Conservation (phyloP, 345 rosid species). For the Geranium rotundifolium region DNA sequence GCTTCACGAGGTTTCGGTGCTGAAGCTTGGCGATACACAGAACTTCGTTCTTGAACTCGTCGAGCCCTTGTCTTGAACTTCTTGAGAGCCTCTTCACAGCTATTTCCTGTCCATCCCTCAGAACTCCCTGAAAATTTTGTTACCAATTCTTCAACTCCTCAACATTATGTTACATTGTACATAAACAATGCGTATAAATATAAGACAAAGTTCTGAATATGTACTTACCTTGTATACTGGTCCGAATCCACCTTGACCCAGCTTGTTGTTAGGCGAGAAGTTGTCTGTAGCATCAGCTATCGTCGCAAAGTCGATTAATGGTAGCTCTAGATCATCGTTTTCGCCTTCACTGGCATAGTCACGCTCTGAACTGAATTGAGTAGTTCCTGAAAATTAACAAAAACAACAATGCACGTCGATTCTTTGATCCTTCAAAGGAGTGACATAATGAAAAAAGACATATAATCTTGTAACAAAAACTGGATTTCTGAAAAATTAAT, state of each 20-base stretch:
- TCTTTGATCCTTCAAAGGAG: too few relatives aligned
- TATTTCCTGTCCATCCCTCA: slow-evolving; percentile 22
- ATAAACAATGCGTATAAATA: too few relatives aligned
- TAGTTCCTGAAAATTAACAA: slow-evolving; percentile 8
- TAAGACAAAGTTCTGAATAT: not conserved
- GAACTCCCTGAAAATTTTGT: slow-evolving; percentile 15
- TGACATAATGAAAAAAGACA: too few relatives aligned
- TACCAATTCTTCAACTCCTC: too few relatives aligned
- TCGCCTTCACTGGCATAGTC: slow-evolving; percentile 5
- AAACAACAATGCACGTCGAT: not conserved
- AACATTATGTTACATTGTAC: too few relatives aligned
- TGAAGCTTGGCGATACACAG: slow-evolving; percentile 20
- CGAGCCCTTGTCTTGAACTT: slow-evolving; percentile 6
- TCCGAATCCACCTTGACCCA: slow-evolving; percentile 23
- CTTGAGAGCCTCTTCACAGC: slow-evolving; percentile 32
- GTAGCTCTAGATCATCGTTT: slow-evolving; percentile 12
- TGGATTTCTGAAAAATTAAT: too few relatives aligned
- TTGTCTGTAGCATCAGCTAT: slow-evolving; percentile 6
- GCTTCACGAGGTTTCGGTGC: slow-evolving; percentile 23
- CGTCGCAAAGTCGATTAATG: not conserved
- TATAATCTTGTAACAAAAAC: too few relatives aligned
- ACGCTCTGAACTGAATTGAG: slow-evolving; percentile 6
- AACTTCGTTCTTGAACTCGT: slow-evolving; percentile 23
- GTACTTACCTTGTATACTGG: slow-evolving; percentile 17
- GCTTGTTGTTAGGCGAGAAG: slow-evolving; percentile 6